Conservation (phyloP, 2,329 filamentous ascomycete species). For the Cercospora sp. region DNA sequence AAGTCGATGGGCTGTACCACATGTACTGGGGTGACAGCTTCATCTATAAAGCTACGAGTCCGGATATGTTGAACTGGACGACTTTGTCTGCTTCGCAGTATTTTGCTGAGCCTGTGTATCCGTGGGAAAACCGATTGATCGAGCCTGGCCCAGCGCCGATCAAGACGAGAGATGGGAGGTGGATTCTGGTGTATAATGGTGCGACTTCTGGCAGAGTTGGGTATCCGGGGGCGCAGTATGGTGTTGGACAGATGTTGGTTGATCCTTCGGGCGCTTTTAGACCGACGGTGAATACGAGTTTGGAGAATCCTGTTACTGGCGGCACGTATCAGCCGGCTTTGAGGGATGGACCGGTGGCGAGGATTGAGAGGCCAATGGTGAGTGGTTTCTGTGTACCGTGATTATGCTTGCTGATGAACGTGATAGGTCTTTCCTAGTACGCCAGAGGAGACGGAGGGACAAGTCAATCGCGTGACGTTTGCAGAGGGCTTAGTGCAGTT, state of each 20-base stretch:
- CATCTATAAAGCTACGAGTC: constrained; percentile 37
- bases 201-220: constrained; percentile 34
- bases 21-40: constrained; percentile 42
- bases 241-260: constrained; percentile 40
- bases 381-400: background rate
- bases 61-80: constrained; percentile 40
- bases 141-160: constrained; percentile 40
- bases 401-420: background rate
- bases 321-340: constrained; percentile 27
- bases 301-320: constrained; percentile 19
- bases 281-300: constrained; percentile 21
- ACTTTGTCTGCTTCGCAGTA: constrained; percentile 19
- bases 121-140: constrained; percentile 41
- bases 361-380: constrained; percentile 36
- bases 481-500: constrained; percentile 41
- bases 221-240: constrained; percentile 36
- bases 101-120: constrained; percentile 34
- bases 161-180: constrained; percentile 40
- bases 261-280: constrained; percentile 30
- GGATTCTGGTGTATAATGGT: constrained; percentile 39
- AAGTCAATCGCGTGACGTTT: constrained; percentile 40
- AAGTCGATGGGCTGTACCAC: constrained; percentile 38
- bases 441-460: constrained; percentile 35
- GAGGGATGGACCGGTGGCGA: constrained; percentile 34
- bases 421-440: constrained; percentile 30